Conservation (phyloP, 2,329 filamentous ascomycete genomes). For the Paecilomyces dactylethromorphus region DNA sequence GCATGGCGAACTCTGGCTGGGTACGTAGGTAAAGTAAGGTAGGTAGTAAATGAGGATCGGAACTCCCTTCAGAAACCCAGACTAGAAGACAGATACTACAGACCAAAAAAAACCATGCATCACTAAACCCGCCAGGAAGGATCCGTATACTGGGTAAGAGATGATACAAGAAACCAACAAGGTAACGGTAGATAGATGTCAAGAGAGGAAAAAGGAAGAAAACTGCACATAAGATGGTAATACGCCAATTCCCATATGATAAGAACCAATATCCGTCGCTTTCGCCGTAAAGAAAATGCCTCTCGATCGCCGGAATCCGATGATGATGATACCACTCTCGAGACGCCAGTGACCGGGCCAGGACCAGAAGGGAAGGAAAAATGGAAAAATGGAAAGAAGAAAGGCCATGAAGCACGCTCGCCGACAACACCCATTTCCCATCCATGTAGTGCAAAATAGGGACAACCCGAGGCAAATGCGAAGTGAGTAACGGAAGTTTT, state of each 20-base stretch:
- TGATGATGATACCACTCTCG: neutral
- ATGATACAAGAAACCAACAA: neutral
- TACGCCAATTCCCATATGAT: neutral
- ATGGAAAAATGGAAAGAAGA: neutral
- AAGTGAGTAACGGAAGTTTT: neutral
- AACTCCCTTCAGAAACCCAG: too few species aligned
- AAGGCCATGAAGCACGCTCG: neutral
- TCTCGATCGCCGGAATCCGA: neutral
- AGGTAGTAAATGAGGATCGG: too few species aligned
- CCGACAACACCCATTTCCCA: neutral
- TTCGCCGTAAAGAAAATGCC: neutral
- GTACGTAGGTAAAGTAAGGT: too few species aligned
- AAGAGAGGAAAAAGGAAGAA: neutral
- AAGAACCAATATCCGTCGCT: neutral
- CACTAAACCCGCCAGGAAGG: neutral
- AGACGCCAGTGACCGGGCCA: neutral
- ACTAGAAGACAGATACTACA: too few species aligned
- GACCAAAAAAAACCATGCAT: neutral
- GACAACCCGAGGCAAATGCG: neutral
- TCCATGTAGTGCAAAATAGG: neutral
- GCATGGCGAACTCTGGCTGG: too few species aligned
- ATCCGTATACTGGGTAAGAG: neutral
- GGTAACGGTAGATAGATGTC: neutral
- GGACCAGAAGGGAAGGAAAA: neutral
- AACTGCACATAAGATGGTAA: neutral